Evolutionary conservation across 805 yeast genomes (phyloP).

Genomic region (Barnettozyma sucrosica): DNA sequence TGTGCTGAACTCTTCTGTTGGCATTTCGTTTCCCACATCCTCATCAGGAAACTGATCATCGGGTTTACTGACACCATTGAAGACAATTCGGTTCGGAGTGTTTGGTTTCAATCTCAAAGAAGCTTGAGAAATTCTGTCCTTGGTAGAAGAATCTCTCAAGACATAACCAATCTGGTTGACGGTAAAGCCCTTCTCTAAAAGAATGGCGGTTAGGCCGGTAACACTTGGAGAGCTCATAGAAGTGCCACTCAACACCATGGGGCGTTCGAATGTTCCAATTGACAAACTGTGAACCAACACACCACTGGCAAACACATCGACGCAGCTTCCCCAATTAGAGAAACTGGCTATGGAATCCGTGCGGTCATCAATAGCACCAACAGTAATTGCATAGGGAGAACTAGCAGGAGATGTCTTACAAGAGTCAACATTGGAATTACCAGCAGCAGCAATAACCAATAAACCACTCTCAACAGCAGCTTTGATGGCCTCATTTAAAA

Average conservation of each 20-base stretch:
- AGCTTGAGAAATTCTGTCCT: constrained; percentile 40
- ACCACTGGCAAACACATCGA: constrained; percentile 82
- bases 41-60: constrained; percentile 29
- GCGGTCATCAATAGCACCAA: constrained; percentile 82
- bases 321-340: constrained; percentile 93
- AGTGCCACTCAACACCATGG: constrained; percentile 54
- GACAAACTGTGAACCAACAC: constrained; percentile 56
- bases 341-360: constrained; percentile 67
- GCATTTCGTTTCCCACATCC: background rate
- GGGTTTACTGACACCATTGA: constrained; percentile 29
- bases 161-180: constrained; percentile 36
- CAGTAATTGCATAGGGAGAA: constrained; percentile 63
- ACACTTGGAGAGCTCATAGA: constrained; percentile 78
- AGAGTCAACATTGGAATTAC: constrained; percentile 73
- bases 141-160: constrained; percentile 42
- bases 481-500: constrained; percentile 68
- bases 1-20: background rate
- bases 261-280: constrained; percentile 19
- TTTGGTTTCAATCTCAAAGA: constrained; percentile 44
- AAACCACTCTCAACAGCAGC: constrained; percentile 73
- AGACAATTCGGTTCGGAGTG: constrained; percentile 56
- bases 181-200: constrained; percentile 46
- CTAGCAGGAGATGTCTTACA: constrained; percentile 87
- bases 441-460: constrained; percentile 78
- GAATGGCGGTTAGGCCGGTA: constrained; percentile 56